A percentile compares a stretch with the other conserved stretches of the same genome.
phyloP scores from a whole-genome alignment of 164 flowering plant species.

The Buxus sempervirens region DNA sequence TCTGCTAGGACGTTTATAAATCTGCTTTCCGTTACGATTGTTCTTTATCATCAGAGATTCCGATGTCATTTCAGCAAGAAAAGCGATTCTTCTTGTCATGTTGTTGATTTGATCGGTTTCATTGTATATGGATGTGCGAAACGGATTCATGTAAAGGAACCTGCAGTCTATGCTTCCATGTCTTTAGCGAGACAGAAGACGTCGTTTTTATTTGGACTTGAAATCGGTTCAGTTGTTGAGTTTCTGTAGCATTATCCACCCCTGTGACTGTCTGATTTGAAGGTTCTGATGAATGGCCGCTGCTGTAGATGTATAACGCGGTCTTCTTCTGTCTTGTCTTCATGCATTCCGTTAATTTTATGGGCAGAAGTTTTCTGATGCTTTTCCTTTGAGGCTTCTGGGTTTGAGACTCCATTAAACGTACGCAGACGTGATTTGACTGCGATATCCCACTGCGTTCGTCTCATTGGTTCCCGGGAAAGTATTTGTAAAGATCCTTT shows the following conservation, averaged over 20 bases:
- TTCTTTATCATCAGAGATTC: not conserved
- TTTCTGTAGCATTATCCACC: slow-evolving; percentile 8
- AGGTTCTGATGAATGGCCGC: slow-evolving; percentile 1
- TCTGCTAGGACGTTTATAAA: not conserved
- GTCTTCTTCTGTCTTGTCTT: slow-evolving; percentile 3
- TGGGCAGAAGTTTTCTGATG: slow-evolving; percentile 10
- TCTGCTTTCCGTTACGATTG: not conserved
- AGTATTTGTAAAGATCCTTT: slow-evolving; percentile 13
- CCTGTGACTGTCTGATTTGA: slow-evolving; percentile 20
- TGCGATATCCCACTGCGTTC: not conserved
- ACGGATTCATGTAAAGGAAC: not conserved
- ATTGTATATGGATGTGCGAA: not conserved
- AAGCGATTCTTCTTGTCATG: not conserved
- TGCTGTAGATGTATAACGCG: slow-evolving; percentile 1
- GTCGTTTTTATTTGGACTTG: not conserved
- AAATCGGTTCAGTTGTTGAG: not conserved
- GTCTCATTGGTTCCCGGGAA: not conserved
- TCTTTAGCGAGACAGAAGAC: not conserved
- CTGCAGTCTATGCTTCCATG: not conserved
- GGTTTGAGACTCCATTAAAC: not conserved
- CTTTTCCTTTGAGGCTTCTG: not conserved
- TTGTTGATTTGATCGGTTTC: slow-evolving; percentile 12
- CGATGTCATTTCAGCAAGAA: slow-evolving; percentile 3
- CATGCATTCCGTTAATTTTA: slow-evolving; percentile 3
- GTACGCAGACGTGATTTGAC: not conserved